A percentile compares a stretch with the other conserved stretches of the same genome.
phyloP scores from a whole-genome alignment of 1,139 yeast species.

The Pichia inconspicua region DNA sequence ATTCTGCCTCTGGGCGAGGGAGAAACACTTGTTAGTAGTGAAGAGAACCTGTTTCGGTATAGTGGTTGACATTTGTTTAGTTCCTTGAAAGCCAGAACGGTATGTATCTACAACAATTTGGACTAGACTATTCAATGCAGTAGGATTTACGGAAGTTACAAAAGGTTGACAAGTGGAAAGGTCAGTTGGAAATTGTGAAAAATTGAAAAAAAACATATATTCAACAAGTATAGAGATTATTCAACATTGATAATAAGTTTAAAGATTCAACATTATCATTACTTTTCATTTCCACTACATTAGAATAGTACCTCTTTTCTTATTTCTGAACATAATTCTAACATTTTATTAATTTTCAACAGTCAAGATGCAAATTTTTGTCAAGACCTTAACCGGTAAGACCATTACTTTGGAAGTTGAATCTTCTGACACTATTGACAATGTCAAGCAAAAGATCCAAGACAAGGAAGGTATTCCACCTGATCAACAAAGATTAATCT shows the following conservation, averaged over 20 bases:
- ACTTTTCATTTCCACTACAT: too few species aligned
- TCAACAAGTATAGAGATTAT: too few species aligned
- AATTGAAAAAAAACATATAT: too few species aligned
- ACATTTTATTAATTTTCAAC: conserved; percentile 7
- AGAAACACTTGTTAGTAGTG: not conserved
- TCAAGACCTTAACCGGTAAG: conserved; percentile 82
- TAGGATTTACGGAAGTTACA: too few species aligned
- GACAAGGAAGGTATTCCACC: conserved; percentile 96
- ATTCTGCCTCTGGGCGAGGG: not conserved
- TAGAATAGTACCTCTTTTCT: too few species aligned
- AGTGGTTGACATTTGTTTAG: not conserved
- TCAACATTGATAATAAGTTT: too few species aligned
- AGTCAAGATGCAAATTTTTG: conserved; percentile 62
- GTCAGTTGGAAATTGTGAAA: not conserved
- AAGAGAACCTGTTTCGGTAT: not conserved
- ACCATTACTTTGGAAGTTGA: conserved; percentile 92
- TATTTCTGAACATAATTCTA: conserved; percentile 3
- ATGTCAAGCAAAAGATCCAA: conserved; percentile 88
- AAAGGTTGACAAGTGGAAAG: too few species aligned
- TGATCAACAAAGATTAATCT: conserved; percentile 88
- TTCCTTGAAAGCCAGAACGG: not conserved
- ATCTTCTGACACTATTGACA: conserved; percentile 91
- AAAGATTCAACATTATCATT: not conserved
- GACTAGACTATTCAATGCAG: not conserved
- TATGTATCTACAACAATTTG: not conserved